A percentile compares a stretch with the other conserved stretches of the same genome.
Evolutionary conservation across 305 asterid genomes (phyloP).

Genomic region (Solanum hybrid): DNA sequence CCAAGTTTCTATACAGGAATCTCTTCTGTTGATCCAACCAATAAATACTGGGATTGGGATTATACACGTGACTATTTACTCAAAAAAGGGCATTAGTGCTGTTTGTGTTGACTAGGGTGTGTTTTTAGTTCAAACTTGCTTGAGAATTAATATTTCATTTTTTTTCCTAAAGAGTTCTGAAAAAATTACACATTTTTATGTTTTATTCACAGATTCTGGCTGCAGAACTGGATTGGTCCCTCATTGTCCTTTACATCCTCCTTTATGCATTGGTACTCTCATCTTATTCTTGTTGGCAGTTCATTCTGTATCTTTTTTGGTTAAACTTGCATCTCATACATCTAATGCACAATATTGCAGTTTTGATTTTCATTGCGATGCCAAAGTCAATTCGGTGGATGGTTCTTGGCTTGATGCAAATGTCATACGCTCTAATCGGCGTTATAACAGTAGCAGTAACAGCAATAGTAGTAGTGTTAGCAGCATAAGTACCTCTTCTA

Average conservation of each 20-base stretch:
- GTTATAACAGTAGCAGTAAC: slow-evolving; percentile 79
- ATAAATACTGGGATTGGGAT: not conserved
- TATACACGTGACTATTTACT: not conserved
- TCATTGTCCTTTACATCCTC: slow-evolving; percentile 74
- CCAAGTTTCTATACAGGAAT: not conserved
- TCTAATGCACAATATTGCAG: slow-evolving; percentile 8
- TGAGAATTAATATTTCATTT: not conserved
- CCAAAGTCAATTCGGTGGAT: slow-evolving; percentile 46
- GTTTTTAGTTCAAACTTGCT: not conserved
- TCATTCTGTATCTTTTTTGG: not conserved
- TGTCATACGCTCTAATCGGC: slow-evolving; percentile 51
- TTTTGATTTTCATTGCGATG: slow-evolving; percentile 50
- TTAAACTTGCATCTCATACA: slow-evolving; percentile 15
- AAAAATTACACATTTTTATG: slow-evolving; percentile 17
- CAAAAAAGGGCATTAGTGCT: not conserved
- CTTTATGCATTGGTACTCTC: slow-evolving; percentile 57
- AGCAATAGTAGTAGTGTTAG: slow-evolving; percentile 87
- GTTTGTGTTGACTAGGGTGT: not conserved
- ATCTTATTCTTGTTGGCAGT: not conserved
- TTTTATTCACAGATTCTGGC: slow-evolving; percentile 76
- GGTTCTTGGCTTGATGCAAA: slow-evolving; percentile 64
- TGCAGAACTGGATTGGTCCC: slow-evolving; percentile 96
- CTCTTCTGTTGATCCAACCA: not conserved
- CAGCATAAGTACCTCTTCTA: slow-evolving; percentile 83
- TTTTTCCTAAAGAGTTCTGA: not conserved